Percentiles rank a stretch among this genome's conserved stretches.
Conservation (phyloP, 345 rosid species). For the Brassica juncea region DNA sequence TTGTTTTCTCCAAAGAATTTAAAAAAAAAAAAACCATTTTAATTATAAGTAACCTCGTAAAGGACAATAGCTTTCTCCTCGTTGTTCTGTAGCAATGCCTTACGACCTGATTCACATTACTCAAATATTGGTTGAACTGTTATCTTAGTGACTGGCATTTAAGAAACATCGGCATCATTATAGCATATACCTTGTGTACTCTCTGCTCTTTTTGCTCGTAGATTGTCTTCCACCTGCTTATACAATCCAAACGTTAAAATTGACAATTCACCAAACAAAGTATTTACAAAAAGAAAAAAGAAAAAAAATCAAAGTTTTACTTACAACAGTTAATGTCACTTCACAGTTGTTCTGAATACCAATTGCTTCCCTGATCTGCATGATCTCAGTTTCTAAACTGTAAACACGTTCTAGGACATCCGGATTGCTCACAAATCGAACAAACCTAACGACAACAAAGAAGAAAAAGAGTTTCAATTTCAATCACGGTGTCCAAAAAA, state of each 20-base stretch:
- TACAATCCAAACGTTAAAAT: constrained; percentile 16
- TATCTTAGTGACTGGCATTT: neutral
- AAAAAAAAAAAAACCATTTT: neutral
- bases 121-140: constrained; percentile 20
- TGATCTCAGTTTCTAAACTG: constrained; percentile 82
- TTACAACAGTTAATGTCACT: constrained; percentile 55
- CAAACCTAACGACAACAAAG: constrained; percentile 64
- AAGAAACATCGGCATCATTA: neutral
- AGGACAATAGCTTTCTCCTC: constrained; percentile 94
- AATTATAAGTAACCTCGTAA: constrained; percentile 54
- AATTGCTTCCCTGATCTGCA: constrained; percentile 91
- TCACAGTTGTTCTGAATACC: constrained; percentile 69
- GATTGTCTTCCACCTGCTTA: constrained; percentile 58
- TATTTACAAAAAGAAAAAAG: neutral
- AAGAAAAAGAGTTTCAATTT: neutral
- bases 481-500: neutral
- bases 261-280: neutral
- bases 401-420: constrained; percentile 83
- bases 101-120: constrained; percentile 53
- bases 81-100: constrained; percentile 44
- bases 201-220: constrained; percentile 49
- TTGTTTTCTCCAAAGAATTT: neutral
- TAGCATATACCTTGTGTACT: constrained; percentile 60
- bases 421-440: constrained; percentile 96
- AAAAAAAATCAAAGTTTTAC: constrained; percentile 23